Percentiles rank a stretch among this genome's conserved stretches.
These are phyloP conservation scores for Boletus barrowsii DNA, from an alignment of 768 basidiomycete species.

Conservation along the genomic window DNA sequence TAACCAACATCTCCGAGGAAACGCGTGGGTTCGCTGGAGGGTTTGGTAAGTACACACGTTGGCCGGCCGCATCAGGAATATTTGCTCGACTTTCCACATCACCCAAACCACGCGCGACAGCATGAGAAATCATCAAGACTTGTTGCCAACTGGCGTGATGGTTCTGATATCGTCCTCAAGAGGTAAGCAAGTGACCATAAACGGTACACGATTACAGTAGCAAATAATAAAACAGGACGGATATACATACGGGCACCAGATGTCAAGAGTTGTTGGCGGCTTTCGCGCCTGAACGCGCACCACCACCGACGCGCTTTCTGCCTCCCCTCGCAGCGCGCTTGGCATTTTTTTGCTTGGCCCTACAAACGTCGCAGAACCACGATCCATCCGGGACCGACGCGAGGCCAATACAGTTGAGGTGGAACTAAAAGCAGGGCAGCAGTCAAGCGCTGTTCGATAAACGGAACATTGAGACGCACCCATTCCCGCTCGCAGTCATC, in stretches of 20 bases:
- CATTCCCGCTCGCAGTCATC: slow-evolving; percentile 80
- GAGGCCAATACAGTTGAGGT: slow-evolving; percentile 72
- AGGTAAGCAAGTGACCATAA: neutral
- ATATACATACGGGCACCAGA: slow-evolving; percentile 14
- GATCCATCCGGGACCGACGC: slow-evolving; percentile 61
- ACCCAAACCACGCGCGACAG: no score
- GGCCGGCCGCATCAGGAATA: no score
- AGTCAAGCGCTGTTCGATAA: slow-evolving; percentile 8
- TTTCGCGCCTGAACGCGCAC: slow-evolving; percentile 29
- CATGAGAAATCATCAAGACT: no score
- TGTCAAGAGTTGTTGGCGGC: slow-evolving; percentile 30
- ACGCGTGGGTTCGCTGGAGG: no score
- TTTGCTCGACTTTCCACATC: no score
- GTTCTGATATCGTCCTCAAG: no score
- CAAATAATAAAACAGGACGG: slow-evolving; percentile 17
- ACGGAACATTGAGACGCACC: slow-evolving; percentile 49
- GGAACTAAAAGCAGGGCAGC: slow-evolving; percentile 53
- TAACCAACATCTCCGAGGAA: no score
- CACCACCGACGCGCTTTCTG: slow-evolving; percentile 46
- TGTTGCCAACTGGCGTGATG: no score
- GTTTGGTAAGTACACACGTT: no score
- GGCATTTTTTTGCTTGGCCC: slow-evolving; percentile 47
- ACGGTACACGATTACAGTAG: slow-evolving; percentile 18
- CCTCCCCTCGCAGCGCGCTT: slow-evolving; percentile 51
- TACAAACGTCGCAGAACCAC: slow-evolving; percentile 77